Conservation (phyloP, 2,329 filamentous ascomycete genomes). For the Pseudohalonectria lignicola region DNA sequence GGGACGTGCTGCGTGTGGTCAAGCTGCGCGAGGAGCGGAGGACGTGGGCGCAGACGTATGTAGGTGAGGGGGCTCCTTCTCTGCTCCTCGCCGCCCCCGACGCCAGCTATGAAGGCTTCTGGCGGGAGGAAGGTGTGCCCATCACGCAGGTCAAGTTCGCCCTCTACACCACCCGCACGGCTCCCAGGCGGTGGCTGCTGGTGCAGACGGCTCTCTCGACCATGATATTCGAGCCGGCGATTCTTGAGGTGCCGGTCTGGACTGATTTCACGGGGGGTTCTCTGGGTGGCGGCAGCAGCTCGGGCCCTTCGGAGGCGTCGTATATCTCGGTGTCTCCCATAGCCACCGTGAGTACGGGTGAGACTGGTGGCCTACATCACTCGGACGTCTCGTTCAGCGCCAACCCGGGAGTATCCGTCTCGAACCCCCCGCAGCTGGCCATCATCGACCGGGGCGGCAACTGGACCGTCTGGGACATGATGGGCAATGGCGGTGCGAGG, state of each 20-base stretch:
- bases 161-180: conserved; percentile 22
- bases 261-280: conserved; percentile 1
- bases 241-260: conserved; percentile 24
- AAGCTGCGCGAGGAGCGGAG: conserved; percentile 37
- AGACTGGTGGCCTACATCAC: conserved; percentile 45
- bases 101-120: conserved; percentile 32
- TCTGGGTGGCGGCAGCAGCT: too few species aligned
- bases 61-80: conserved; percentile 14
- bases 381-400: conserved; percentile 55
- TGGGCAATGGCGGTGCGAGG: conserved; percentile 20
- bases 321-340: conserved; percentile 45
- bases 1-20: conserved; percentile 45
- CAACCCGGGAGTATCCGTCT: conserved; percentile 40
- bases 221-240: conserved; percentile 38
- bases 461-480: conserved; percentile 59
- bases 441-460: conserved; percentile 53
- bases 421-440: conserved; percentile 47
- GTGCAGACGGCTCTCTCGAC: conserved; percentile 42
- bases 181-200: conserved; percentile 35
- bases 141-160: conserved; percentile 41
- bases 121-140: conserved; percentile 39
- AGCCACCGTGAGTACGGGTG: conserved; percentile 34
- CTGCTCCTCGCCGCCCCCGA: conserved; percentile 35
- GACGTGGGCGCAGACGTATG: conserved; percentile 31
- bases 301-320: conserved; percentile 21